Evolutionary conservation across 2,329 filamentous ascomycete genomes (phyloP).

Genomic region (Keithomyces neogunnii): DNA sequence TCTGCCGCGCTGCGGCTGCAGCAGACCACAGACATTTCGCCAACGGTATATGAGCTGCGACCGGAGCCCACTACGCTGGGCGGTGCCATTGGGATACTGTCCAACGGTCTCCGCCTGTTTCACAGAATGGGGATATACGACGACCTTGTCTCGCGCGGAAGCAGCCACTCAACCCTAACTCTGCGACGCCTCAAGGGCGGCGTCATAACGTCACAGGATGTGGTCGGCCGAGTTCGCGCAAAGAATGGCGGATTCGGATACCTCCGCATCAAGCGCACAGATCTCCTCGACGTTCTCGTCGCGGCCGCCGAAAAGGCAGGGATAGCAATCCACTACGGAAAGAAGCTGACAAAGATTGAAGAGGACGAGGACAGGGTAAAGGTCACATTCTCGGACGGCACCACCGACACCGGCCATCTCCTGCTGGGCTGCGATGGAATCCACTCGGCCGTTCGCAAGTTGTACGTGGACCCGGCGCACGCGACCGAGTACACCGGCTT

Average conservation of each 20-base stretch:
- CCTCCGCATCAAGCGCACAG: constrained; percentile 50
- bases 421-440: constrained; percentile 44
- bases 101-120: constrained; percentile 62
- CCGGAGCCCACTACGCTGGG: constrained; percentile 6
- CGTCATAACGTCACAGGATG: constrained; percentile 52
- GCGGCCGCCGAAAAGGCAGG: constrained; percentile 39
- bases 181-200: constrained; percentile 50
- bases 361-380: constrained; percentile 52
- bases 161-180: constrained; percentile 58
- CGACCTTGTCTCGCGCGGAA: constrained; percentile 46
- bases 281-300: constrained; percentile 52
- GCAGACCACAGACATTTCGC: constrained; percentile 1
- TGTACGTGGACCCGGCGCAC: constrained; percentile 15
- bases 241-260: constrained; percentile 56
- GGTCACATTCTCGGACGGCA: constrained; percentile 47
- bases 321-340: constrained; percentile 52
- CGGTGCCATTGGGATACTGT: constrained; percentile 17
- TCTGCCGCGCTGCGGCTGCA: constrained; percentile 2
- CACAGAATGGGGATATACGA: constrained; percentile 58
- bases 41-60: constrained; percentile 8
- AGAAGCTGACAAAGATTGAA: constrained; percentile 54
- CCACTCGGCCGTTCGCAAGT: constrained; percentile 23
- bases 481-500: constrained; percentile 22
- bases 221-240: constrained; percentile 30
- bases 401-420: constrained; percentile 24